Base-by-base conservation (phyloP, 768 basidiomycete genomes). In the Boletus vinaceobasis region DNA sequence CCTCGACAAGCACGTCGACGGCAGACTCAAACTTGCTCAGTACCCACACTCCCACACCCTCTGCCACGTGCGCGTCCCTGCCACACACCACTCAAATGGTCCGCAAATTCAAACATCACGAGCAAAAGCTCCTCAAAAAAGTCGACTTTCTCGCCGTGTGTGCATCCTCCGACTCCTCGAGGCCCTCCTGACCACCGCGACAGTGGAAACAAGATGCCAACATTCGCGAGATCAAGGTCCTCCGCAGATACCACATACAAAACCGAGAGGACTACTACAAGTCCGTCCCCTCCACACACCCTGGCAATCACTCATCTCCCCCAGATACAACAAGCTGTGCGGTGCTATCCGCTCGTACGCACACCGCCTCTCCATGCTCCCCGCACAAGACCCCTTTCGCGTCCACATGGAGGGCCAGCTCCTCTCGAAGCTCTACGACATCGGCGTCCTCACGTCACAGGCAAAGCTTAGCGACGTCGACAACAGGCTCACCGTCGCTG, bases 121-220 rank as follows among this genome's bases (percentile, higher is more conserved):
- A 99, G 72, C 87, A 94, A 71, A 95, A 88, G 66, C 81, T 97
- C 33, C 82, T 95, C 70, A 94, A 91, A 71, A 94, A 97, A 75
- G 95, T 98, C 64, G 97, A 98, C 74, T 97, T 99, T 71, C 80
- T 98, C 56, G 91, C 89, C 67, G 94, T 93, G 67, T 54, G 84
- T 75, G 15, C 15, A 68, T 29, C 10, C 14, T 8, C 10, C 26
- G 14, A 23, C 47, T 39, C 42, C 27, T 27, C 29, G 53, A 44
- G 43, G 45, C 17, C n/a, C 29, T 36, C 46, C 50, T 50, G 50
- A 50, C 48, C 51, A 32, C 39, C 35, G 2, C 36, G 36, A 15
- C 71, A 96, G 92, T 98, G 96, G 96, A 98, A 93, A 74, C 88
- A 93, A 74, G 95, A 98, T 84, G 86, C 88, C 14, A 87, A 86